These are phyloP conservation scores for Incumbomyces delicatus DNA, from an alignment of 2,329 filamentous ascomycete genomes.

Conservation along the genomic window DNA sequence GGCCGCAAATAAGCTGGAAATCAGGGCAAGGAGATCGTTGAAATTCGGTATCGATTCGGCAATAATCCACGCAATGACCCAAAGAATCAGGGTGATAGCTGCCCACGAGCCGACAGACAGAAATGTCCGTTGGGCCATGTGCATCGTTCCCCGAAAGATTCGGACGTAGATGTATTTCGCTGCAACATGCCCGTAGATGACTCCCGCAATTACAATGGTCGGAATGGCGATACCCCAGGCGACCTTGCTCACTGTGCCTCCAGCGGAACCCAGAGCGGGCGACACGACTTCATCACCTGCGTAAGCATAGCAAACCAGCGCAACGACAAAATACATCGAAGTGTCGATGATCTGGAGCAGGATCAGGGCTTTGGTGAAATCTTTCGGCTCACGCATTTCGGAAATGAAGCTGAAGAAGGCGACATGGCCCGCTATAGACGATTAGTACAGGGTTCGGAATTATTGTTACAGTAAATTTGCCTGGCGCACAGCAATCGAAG, in stretches of 20 bases:
- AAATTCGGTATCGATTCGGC: conserved; percentile 62
- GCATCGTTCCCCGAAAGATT: conserved; percentile 51
- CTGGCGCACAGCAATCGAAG: too few relatives aligned
- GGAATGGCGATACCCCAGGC: conserved; percentile 60
- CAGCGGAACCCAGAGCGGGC: conserved; percentile 57
- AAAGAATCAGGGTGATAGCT: conserved; percentile 45
- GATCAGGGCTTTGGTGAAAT: conserved; percentile 54
- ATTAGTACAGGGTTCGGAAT: too few relatives aligned
- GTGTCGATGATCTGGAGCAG: conserved; percentile 52
- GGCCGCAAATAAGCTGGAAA: conserved; percentile 54
- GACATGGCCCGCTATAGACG: conserved; percentile 42
- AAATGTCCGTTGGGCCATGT: conserved; percentile 42
- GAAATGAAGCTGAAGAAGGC: conserved; percentile 59
- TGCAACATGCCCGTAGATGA: conserved; percentile 59
- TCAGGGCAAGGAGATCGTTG: conserved; percentile 54
- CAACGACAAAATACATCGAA: conserved; percentile 54
- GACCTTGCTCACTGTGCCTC: conserved; percentile 47
- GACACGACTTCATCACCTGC: conserved; percentile 52
- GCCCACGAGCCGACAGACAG: conserved; percentile 50
- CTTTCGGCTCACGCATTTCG: conserved; percentile 52
- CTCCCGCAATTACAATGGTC: conserved; percentile 61
- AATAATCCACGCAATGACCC: conserved; percentile 56
- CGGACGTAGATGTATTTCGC: conserved; percentile 57
- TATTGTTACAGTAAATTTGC: too few relatives aligned
- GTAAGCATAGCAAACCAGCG: conserved; percentile 59